Percentiles rank a stretch among this genome's conserved stretches.
Conservation (phyloP, 1,139 yeast genomes). For the Pichia sorboxylosa region DNA sequence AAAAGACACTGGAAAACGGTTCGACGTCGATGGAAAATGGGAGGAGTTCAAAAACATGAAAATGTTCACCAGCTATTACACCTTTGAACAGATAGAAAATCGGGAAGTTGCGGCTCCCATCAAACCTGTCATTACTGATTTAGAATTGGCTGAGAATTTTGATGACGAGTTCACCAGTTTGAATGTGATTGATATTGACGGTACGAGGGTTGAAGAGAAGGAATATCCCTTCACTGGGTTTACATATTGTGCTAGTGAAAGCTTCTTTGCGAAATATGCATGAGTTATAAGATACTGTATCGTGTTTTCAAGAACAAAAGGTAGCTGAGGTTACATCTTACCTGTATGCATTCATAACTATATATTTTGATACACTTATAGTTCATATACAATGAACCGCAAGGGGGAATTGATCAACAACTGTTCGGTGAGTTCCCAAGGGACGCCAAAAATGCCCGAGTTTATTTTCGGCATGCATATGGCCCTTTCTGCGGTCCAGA, state of each 20-base stretch:
- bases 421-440: slow-evolving; percentile 59
- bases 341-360: not conserved
- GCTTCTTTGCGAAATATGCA: slow-evolving; percentile 16
- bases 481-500: slow-evolving; percentile 1
- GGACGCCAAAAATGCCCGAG: slow-evolving; percentile 69
- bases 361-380: slow-evolving; percentile 7
- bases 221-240: slow-evolving; percentile 26
- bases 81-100: slow-evolving; percentile 55
- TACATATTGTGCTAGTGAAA: slow-evolving; percentile 28
- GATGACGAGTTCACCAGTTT: slow-evolving; percentile 73
- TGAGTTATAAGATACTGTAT: not conserved
- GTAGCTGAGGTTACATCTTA: no score
- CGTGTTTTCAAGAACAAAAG: not conserved
- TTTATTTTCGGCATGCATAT: slow-evolving; percentile 68
- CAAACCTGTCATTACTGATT: slow-evolving; percentile 74
- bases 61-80: slow-evolving; percentile 66
- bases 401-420: slow-evolving; percentile 29
- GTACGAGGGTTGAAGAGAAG: not conserved
- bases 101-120: slow-evolving; percentile 66
- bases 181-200: slow-evolving; percentile 22
- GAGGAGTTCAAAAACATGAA: slow-evolving; percentile 52
- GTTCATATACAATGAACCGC: slow-evolving; percentile 33
- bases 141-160: slow-evolving; percentile 80
- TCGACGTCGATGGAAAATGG: slow-evolving; percentile 52
- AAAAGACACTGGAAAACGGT: slow-evolving; percentile 63